Base-by-base conservation (phyloP, 2,329 filamentous ascomycete genomes). In the Sporothrix brunneoviolacea region DNA sequence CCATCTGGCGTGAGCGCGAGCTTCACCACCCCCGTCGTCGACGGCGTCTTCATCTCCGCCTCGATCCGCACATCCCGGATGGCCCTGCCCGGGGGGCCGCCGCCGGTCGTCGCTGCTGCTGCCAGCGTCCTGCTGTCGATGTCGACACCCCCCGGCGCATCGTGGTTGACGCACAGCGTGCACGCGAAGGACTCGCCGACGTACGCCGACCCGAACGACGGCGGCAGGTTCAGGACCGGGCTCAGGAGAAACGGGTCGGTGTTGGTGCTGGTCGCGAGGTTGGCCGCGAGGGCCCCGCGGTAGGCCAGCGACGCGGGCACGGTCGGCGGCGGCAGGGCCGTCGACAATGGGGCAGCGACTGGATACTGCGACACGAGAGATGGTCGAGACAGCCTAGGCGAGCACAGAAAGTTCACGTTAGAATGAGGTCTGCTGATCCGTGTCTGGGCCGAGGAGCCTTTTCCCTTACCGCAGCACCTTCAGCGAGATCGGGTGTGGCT, bases 171-270 rank as follows among this genome's bases (percentile, higher is more conserved):
- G 69, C 91, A 95, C 19, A 97, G 76, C 2, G 91, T 95, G 69
- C 93, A 98, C 57, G 85, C 84, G 69, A 98, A 97, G 0, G 85
- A 89, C 71, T 97, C 91, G 60, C 93, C 93, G 18, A 97, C 91
- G 65, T 96, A 96, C 8, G 91, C 91, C 12, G 88, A 91, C 39
- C 91, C 91, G 65, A 98, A 97, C 0, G 89, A 86, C 15, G 90
- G 84, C 9, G 93, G 91, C 1, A 97, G 82, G 41, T 88, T 93
- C 60, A 97, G 78, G 48, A 83, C 74, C 1, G 80, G 80, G 30
- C 75, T 77, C 55, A 84, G 73, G 53, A 82, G 65, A 64, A 81
- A 81, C 7, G 77, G 75, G 13, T 71, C 66, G 4, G 76, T 70
- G 56, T 79, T 80, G 27, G 74, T 73, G 49, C 63, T 60, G 54